Conservation (phyloP, 768 basidiomycete genomes). For the Lactarius sanguifluus region DNA sequence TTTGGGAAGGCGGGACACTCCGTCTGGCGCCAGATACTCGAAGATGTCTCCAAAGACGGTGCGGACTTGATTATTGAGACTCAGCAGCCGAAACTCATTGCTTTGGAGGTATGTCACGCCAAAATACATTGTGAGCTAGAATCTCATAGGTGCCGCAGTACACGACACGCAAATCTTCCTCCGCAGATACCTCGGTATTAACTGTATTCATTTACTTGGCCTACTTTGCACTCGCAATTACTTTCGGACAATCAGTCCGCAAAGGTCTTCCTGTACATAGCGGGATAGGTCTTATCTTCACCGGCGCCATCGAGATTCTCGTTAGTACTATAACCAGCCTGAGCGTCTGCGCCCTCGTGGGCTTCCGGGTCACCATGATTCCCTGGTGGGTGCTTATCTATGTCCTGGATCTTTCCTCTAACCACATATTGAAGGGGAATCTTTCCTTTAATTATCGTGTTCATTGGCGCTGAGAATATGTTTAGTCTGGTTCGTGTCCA, state of each 20-base stretch:
- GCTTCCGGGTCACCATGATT: slow-evolving; percentile 86
- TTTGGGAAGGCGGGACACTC: slow-evolving; percentile 58
- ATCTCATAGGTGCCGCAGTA: slow-evolving; percentile 42
- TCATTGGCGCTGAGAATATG: slow-evolving; percentile 98
- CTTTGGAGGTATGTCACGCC: slow-evolving; percentile 43
- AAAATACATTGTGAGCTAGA: neutral
- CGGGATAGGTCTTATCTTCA: slow-evolving; percentile 86
- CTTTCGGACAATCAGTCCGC: slow-evolving; percentile 73
- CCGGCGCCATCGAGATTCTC: slow-evolving; percentile 86
- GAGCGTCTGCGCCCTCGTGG: slow-evolving; percentile 87
- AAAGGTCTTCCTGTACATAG: slow-evolving; percentile 87
- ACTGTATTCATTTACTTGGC: slow-evolving; percentile 73
- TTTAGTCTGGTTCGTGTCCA: slow-evolving; percentile 70
- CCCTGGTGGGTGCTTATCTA: slow-evolving; percentile 62
- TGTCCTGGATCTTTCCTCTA: slow-evolving; percentile 7
- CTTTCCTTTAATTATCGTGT: slow-evolving; percentile 90
- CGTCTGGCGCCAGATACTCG: slow-evolving; percentile 60
- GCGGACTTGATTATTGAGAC: slow-evolving; percentile 42
- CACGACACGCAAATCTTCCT: slow-evolving; percentile 48
- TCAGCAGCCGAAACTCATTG: slow-evolving; percentile 46
- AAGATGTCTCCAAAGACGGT: slow-evolving; percentile 40
- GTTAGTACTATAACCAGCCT: slow-evolving; percentile 93
- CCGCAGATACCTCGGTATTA: slow-evolving; percentile 54
- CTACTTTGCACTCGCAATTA: slow-evolving; percentile 72
- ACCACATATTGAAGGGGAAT: slow-evolving; percentile 57